Evolutionary conservation across 768 basidiomycete genomes (phyloP).

Genomic region (Serendipita sp.): DNA sequence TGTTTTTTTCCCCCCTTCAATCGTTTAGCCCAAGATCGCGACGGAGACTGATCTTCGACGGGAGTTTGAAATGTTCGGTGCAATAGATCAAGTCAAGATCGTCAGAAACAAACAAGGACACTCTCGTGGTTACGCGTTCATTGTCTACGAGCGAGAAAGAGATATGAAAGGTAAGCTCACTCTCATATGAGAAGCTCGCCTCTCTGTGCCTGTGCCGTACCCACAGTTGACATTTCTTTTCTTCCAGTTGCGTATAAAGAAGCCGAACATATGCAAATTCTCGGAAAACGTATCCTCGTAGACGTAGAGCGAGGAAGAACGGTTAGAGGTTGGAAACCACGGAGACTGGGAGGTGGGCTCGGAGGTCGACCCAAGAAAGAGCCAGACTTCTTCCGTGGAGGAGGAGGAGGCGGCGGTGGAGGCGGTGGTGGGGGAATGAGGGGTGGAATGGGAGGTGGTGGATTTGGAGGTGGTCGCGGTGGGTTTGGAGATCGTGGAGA

Average conservation of each 20-base stretch:
- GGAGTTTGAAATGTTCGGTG: conserved; percentile 91
- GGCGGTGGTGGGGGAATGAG: conserved; percentile 24
- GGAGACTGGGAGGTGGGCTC: conserved; percentile 91
- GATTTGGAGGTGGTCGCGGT: background rate
- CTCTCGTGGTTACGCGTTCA: conserved; percentile 84
- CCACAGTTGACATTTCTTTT: too few relatives aligned
- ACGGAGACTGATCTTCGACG: conserved; percentile 84
- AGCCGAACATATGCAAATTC: conserved; percentile 89
- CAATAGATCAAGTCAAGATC: conserved; percentile 85
- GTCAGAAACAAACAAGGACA: conserved; percentile 83
- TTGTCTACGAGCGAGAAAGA: conserved; percentile 93
- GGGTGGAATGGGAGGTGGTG: background rate
- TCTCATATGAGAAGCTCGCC: background rate
- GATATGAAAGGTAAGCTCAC: conserved; percentile 86
- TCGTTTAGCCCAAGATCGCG: conserved; percentile 65
- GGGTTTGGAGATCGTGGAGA: background rate
- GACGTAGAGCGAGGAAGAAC: conserved; percentile 98
- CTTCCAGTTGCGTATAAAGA: conserved; percentile 84
- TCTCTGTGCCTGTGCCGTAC: conserved; percentile 4
- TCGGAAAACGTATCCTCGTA: conserved; percentile 90
- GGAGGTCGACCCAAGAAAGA: conserved; percentile 77
- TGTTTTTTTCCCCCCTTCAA: background rate
- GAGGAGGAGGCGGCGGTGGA: conserved; percentile 30
- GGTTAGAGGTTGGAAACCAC: conserved; percentile 96
- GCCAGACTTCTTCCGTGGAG: conserved; percentile 15